These are phyloP conservation scores for Biscogniauxia sp. DNA, from an alignment of 2,329 filamentous ascomycete genomes.

Conservation along the genomic window DNA sequence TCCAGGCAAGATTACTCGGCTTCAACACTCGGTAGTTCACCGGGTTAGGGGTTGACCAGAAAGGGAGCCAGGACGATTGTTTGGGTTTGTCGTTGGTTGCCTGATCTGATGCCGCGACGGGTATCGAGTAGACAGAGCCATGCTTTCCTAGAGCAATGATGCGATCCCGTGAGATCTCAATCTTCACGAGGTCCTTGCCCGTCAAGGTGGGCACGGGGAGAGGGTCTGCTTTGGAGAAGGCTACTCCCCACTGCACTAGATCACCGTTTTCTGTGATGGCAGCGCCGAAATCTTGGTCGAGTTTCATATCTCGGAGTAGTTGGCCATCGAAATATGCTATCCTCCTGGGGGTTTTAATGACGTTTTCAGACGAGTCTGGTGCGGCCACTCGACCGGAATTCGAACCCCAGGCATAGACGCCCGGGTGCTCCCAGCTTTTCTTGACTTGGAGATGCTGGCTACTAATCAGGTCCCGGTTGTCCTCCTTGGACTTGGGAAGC, in stretches of 20 bases:
- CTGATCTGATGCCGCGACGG: constrained; percentile 73
- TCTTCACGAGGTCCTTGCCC: constrained; percentile 75
- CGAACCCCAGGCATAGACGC: constrained; percentile 91
- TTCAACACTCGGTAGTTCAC: constrained; percentile 73
- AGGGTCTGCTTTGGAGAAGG: constrained; percentile 63
- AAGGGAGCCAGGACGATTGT: constrained; percentile 70
- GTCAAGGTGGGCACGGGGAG: constrained; percentile 69
- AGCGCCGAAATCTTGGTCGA: constrained; percentile 78
- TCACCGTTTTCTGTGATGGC: constrained; percentile 87
- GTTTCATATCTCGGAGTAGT: constrained; percentile 80
- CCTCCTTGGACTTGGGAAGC: constrained; percentile 61
- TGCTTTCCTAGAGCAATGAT: constrained; percentile 74
- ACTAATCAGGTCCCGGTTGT: constrained; percentile 73
- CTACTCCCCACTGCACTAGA: constrained; percentile 86
- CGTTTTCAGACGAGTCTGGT: constrained; percentile 72
- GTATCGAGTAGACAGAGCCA: constrained; percentile 82
- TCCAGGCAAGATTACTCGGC: constrained; percentile 61
- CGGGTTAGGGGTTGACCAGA: constrained; percentile 55
- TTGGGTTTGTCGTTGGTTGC: constrained; percentile 58
- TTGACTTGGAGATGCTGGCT: constrained; percentile 87
- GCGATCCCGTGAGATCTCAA: constrained; percentile 77
- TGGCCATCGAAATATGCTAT: constrained; percentile 81
- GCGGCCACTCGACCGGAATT: constrained; percentile 84
- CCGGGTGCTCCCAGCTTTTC: constrained; percentile 76
- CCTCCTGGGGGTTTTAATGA: constrained; percentile 76